Percentiles rank a stretch among this genome's conserved stretches.
These are phyloP conservation scores for Pseudohalonectria lignicola DNA, from an alignment of 2,329 filamentous ascomycete species.

Conservation along the genomic window DNA sequence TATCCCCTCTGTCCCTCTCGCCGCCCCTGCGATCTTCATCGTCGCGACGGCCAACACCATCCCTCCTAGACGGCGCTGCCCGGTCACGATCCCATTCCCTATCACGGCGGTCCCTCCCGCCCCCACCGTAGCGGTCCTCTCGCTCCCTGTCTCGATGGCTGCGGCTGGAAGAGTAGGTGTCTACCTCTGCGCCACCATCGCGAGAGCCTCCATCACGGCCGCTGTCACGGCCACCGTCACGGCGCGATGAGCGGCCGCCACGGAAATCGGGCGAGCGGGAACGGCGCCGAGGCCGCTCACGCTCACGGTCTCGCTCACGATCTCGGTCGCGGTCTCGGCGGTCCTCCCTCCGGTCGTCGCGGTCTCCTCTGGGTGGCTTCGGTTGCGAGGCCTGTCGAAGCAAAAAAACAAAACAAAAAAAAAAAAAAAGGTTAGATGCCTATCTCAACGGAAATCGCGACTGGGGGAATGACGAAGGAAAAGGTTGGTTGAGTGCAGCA, in stretches of 20 bases:
- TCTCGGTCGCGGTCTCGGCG: slow-evolving; percentile 7
- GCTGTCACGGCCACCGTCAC: slow-evolving; percentile 64
- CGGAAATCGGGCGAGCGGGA: slow-evolving; percentile 78
- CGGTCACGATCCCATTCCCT: slow-evolving; percentile 37
- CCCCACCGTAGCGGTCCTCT: slow-evolving; percentile 78
- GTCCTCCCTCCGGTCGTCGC: slow-evolving; percentile 12
- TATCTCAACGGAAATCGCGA: no score
- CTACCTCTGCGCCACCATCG: slow-evolving; percentile 57
- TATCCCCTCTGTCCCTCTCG: slow-evolving; percentile 49
- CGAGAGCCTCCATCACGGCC: no score
- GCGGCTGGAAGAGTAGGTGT: slow-evolving; percentile 86
- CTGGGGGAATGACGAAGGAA: slow-evolving; percentile 8
- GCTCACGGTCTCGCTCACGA: slow-evolving; percentile 13
- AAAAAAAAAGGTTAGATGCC: no score
- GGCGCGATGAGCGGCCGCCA: slow-evolving; percentile 52
- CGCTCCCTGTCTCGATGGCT: slow-evolving; percentile 88
- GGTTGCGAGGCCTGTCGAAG: no score
- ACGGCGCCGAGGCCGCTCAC: slow-evolving; percentile 53
- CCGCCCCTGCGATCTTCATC: slow-evolving; percentile 52
- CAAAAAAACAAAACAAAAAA: no score
- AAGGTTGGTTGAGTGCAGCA: no score
- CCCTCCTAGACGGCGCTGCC: slow-evolving; percentile 39
- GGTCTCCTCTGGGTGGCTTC: slow-evolving; percentile 22
- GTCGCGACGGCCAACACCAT: slow-evolving; percentile 52
- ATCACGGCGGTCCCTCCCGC: slow-evolving; percentile 51